These are phyloP conservation scores for Begonia masoniana DNA, from an alignment of 306 rosid genomes.

Conservation along the genomic window DNA sequence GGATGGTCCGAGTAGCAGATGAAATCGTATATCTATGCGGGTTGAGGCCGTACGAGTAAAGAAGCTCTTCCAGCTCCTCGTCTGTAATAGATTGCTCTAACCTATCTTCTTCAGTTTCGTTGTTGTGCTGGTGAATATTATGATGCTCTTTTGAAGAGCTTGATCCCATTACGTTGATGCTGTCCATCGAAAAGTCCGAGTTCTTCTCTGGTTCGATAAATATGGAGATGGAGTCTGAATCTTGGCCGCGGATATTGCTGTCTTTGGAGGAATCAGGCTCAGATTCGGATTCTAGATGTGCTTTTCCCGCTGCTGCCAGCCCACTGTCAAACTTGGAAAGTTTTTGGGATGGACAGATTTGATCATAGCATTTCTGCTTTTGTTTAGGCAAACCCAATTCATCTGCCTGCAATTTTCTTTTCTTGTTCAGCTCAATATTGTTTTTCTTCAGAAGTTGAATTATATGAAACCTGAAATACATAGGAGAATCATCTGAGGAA, in stretches of 20 bases:
- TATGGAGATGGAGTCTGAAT: slow-evolving; percentile 21
- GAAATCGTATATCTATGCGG: slow-evolving; percentile 36
- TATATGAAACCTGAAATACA: slow-evolving; percentile 21
- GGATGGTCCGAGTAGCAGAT: slow-evolving; percentile 12
- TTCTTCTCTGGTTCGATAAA: background rate
- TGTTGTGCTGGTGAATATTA: background rate
- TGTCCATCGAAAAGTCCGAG: too few relatives aligned
- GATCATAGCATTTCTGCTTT: slow-evolving; percentile 45
- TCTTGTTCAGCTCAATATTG: slow-evolving; percentile 31
- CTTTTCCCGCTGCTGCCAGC: slow-evolving; percentile 14
- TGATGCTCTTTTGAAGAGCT: too few relatives aligned
- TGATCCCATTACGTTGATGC: too few relatives aligned
- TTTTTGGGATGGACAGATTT: slow-evolving; percentile 17
- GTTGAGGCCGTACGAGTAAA: slow-evolving; percentile 26
- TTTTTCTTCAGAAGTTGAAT: slow-evolving; percentile 9
- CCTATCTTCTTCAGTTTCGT: slow-evolving; percentile 8
- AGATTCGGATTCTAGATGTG: slow-evolving; percentile 15
- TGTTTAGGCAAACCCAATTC: slow-evolving; percentile 42
- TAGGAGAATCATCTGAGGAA: background rate
- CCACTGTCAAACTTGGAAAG: slow-evolving; percentile 16
- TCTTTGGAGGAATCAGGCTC: slow-evolving; percentile 36
- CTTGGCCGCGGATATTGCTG: slow-evolving; percentile 37
- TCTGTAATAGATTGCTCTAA: slow-evolving; percentile 15
- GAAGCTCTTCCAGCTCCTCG: slow-evolving; percentile 42
- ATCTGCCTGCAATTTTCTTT: slow-evolving; percentile 51